A percentile compares a stretch with the other conserved stretches of the same genome.
Conservation (phyloP, 805 yeast species). For the Metschnikowia cerradonensis region DNA sequence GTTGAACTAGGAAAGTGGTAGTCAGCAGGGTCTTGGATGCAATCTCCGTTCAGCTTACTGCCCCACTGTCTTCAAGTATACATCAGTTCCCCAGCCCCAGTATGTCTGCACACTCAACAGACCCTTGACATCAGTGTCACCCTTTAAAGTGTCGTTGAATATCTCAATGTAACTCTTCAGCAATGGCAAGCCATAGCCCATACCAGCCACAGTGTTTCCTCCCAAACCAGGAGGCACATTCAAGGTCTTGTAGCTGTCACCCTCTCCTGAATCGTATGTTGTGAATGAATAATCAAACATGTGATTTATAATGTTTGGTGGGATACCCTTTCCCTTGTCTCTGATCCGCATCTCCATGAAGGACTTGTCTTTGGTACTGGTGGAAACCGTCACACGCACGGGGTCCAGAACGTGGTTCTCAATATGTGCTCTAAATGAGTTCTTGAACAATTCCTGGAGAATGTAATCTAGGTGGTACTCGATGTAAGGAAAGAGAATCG, state of each 20-base stretch:
- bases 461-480: constrained; percentile 87
- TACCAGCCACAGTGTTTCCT: constrained; percentile 77
- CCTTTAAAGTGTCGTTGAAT: constrained; percentile 31
- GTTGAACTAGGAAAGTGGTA: no score
- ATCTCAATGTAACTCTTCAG: constrained; percentile 48
- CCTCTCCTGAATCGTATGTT: constrained; percentile 61
- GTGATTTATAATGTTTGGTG: constrained; percentile 57
- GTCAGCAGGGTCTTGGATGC: no score
- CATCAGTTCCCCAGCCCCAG: constrained; percentile 78
- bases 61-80: constrained; percentile 50
- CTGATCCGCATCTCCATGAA: constrained; percentile 69
- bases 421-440: constrained; percentile 82
- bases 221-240: constrained; percentile 71
- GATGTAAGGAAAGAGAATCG: constrained; percentile 72
- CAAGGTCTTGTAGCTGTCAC: constrained; percentile 55
- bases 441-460: constrained; percentile 80
- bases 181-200: constrained; percentile 93
- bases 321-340: constrained; percentile 88
- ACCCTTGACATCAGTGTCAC: constrained; percentile 26
- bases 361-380: constrained; percentile 24
- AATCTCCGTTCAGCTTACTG: constrained; percentile 4
- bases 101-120: constrained; percentile 63
- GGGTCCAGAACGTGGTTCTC: constrained; percentile 51
- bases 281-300: constrained; percentile 86
- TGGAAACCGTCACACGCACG: constrained; percentile 37